Conservation (phyloP, 2,329 filamentous ascomycete species). For the Canariomyces notabilis region DNA sequence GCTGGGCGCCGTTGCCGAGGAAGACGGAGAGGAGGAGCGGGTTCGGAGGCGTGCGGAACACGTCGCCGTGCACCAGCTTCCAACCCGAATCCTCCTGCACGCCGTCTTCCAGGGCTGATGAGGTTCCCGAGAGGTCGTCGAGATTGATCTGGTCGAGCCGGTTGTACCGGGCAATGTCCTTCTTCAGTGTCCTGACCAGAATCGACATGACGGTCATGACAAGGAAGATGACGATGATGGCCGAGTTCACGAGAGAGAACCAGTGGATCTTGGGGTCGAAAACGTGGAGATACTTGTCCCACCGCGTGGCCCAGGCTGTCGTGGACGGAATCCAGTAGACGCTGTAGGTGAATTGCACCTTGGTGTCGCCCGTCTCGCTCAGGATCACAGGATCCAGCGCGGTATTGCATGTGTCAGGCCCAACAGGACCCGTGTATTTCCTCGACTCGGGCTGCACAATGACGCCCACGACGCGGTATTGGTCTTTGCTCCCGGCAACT, state of each 20-base stretch:
- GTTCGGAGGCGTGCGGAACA: constrained; percentile 82
- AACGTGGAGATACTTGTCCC: constrained; percentile 98
- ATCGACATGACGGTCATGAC: constrained; percentile 91
- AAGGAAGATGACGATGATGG: constrained; percentile 88
- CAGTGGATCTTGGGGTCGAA: constrained; percentile 98
- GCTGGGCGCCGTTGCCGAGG: constrained; percentile 87
- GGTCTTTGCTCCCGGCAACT: constrained; percentile 58
- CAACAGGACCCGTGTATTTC: constrained; percentile 49
- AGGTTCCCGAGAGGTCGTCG: constrained; percentile 79
- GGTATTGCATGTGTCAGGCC: constrained; percentile 52
- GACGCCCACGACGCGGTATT: constrained; percentile 87
- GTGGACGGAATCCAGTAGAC: constrained; percentile 80
- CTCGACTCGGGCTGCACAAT: constrained; percentile 77
- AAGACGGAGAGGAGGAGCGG: constrained; percentile 82
- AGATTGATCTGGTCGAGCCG: constrained; percentile 85
- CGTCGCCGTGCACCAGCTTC: constrained; percentile 97
- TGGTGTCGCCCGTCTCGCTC: constrained; percentile 49
- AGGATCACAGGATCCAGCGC: constrained; percentile 57
- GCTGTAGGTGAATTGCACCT: constrained; percentile 84
- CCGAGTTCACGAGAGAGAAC: constrained; percentile 96
- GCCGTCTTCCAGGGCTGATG: constrained; percentile 76
- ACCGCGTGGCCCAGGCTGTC: constrained; percentile 92
- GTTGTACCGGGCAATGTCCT: constrained; percentile 97
- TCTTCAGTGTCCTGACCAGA: constrained; percentile 77
- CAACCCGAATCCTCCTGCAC: constrained; percentile 97